phyloP scores from a whole-genome alignment of 352 stramenopile genomes.

The Phytophthora citrophthora region DNA sequence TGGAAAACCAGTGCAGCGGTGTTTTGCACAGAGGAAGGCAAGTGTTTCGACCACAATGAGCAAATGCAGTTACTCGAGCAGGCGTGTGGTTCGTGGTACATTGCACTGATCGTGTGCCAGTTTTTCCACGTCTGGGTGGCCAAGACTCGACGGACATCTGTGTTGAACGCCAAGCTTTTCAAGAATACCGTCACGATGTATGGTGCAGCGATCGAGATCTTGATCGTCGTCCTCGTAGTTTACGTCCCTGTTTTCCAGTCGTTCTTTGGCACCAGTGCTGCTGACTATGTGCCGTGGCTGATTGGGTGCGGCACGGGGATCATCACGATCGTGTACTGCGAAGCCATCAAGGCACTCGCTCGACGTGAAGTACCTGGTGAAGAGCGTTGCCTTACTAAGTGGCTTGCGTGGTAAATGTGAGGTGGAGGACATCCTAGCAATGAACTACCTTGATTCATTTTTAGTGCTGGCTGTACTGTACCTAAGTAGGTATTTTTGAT shows the following conservation, averaged over 20 bases:
- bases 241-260: slow-evolving; percentile 56
- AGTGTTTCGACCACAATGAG: slow-evolving; percentile 44
- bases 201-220: slow-evolving; percentile 42
- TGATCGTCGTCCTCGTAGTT: slow-evolving; percentile 52
- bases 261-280: slow-evolving; percentile 42
- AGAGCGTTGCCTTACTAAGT: slow-evolving; percentile 21
- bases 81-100: slow-evolving; percentile 73
- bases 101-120: slow-evolving; percentile 78
- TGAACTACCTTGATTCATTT: too few species aligned
- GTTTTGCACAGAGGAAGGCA: slow-evolving; percentile 32
- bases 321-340: slow-evolving; percentile 47
- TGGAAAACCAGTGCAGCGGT: slow-evolving; percentile 31
- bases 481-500: too few species aligned
- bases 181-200: slow-evolving; percentile 85
- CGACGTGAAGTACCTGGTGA: slow-evolving; percentile 29
- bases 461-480: background rate
- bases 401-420: slow-evolving; percentile 31
- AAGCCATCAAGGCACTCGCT: slow-evolving; percentile 43
- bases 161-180: slow-evolving; percentile 71
- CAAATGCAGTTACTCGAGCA: slow-evolving; percentile 64
- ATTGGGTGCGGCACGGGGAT: slow-evolving; percentile 42
- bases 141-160: slow-evolving; percentile 83
- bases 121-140: slow-evolving; percentile 86
- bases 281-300: slow-evolving; percentile 55
- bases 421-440: too few species aligned